Base-by-base conservation (phyloP, 805 yeast species). In the Metschnikowia continentalis region DNA sequence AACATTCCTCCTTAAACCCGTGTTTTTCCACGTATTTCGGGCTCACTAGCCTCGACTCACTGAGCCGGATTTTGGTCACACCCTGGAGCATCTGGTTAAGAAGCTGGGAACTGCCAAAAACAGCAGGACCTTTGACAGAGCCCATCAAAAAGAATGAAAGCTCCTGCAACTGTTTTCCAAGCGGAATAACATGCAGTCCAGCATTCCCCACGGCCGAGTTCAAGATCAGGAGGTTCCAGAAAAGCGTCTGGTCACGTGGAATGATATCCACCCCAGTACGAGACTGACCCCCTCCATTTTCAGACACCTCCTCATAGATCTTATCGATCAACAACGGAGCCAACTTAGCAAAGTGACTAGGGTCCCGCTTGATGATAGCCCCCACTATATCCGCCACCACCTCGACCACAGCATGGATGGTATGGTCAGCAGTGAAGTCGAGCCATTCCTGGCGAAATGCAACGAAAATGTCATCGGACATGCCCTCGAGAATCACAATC, bases 261-360 rank as follows among this genome's bases (percentile, higher is more conserved):
- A 83, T 74, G 23, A 86, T 74, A 32, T 86, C 91, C 6, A 78
- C 71, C 0, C 85, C 81, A 5, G 81, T 77, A 63, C 96, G 78
- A 0, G 83, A 71, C 0, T 79, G 68, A 3, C 97, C 98, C 0
- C 97, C 97, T 2, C 82, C 86, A 55, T 91, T 87, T 56, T 84
- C 88, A 10, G 71, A 70, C 19, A 92, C 74, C 61, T 92, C 96
- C 33, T 77, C 81, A 35, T 74, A 71, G 23, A 91, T 82, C 47
- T 77, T 77, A 5, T 72, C 72, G 44, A 76, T 68, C 17, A 86
- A 66, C n/a, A 73, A 60, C 0, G 71, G 64, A 35, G 78, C 74
- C 26, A 81, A 64, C 41, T 64, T 66, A 1, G 74, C 68, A 54
- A 83, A 78, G 4, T 62, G 58, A 8, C 63, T 59, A 0, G 90